Evolutionary conservation across 2,329 filamentous ascomycete genomes (phyloP), one percentile per base, ranked within the genome.

Genomic region (Byssothecium circinans): DNA sequence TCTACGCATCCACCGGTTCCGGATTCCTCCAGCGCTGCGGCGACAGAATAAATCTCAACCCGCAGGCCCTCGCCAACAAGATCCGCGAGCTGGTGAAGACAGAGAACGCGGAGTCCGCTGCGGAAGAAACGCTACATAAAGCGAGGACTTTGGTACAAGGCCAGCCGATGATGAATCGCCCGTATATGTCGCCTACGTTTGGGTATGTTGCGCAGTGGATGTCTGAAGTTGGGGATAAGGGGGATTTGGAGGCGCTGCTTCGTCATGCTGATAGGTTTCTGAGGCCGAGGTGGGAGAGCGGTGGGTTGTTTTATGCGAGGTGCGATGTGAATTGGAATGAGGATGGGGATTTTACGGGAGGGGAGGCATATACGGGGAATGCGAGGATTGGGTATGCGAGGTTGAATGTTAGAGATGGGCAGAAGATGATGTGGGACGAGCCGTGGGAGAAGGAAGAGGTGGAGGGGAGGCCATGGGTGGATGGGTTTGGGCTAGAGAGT

Each of bases 341-440:
- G 2, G 39, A 62, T 0, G 54, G 53, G 2, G 51, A 61, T 5
- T 62, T 62, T 53, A 60, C 49, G 1, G 50, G 55, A 33, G 60
- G 72, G 45, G 70, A 74, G 20, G 68, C 70, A 0, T 71, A 67
- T 17, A 57, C 68, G 0, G 68, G 73, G 0, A 74, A 75, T 46
- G 61, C 62, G 1, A 62, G 33, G 33, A 65, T 74, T 45, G 70
- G 61, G 1, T 74, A 74, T 37, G 61, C 61, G 4, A 52, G 70
- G 17, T 50, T 73, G 17, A 73, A 74, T 47, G 64, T 74, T 10
- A 43, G 54, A 4, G 61, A 71, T 47, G 71, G 72, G 11, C 65
- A 68, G 57, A 65, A 60, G 52, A 66, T 45, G 30, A 68, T 72
- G 60, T 74, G 59, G 56, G 66, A 68, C 23, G 17, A 46, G n/a